Conservation (phyloP, 108 stramenopile species). For the Cylindrotheca closterium region DNA sequence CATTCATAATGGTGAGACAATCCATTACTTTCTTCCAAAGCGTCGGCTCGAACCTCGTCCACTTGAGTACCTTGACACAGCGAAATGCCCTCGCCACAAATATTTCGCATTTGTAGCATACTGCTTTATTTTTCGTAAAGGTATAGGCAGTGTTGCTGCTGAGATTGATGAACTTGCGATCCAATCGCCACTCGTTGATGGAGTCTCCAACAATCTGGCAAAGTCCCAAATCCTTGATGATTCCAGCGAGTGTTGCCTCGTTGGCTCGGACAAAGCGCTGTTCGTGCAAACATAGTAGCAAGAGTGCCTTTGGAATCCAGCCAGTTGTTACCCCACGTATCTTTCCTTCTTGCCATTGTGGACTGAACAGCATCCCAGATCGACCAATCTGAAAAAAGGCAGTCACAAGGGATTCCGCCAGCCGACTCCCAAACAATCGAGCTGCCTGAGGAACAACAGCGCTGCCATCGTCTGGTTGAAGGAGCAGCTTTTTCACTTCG, state of each 20-base stretch:
- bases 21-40: conserved; percentile 7
- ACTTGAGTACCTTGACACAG: conserved; percentile 6
- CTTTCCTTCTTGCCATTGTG: conserved; percentile 21
- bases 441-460: neutral
- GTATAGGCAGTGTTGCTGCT: conserved; percentile 4
- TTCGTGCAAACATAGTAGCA: conserved; percentile 17
- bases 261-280: conserved; percentile 23
- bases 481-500: neutral
- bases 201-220: conserved; percentile 8
- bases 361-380: conserved; percentile 30
- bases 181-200: conserved; percentile 21
- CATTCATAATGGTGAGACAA: conserved; percentile 20
- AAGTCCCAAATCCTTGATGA: conserved; percentile 14
- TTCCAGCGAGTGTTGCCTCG: conserved; percentile 4
- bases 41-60: neutral
- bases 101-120: conserved; percentile 29
- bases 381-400: conserved; percentile 15
- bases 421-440: neutral
- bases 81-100: conserved; percentile 22
- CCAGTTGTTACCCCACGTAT: conserved; percentile 23
- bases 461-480: conserved; percentile 1
- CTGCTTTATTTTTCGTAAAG: conserved; percentile 11
- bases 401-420: conserved; percentile 7
- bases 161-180: neutral
- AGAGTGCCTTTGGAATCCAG: conserved; percentile 17